Percentiles rank a stretch among this genome's conserved stretches.
Conservation (phyloP, 495 filamentous ascomycete species). For the Tuber calosporum region DNA sequence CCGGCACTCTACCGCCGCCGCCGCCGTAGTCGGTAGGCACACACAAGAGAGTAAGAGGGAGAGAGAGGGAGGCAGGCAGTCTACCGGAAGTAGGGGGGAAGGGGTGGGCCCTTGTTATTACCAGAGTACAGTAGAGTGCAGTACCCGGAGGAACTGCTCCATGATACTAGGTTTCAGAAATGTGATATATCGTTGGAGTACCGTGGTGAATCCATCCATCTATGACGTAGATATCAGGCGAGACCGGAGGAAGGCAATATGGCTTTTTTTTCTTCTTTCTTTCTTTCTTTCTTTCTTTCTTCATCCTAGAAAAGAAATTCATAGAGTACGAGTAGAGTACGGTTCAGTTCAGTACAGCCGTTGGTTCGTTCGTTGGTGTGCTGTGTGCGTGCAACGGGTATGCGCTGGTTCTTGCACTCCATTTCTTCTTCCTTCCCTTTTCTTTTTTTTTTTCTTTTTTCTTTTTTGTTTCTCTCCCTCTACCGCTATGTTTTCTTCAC, state of each 20-base stretch:
- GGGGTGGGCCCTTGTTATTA: background rate
- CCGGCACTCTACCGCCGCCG: background rate
- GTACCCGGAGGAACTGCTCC: background rate
- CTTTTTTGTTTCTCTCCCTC: background rate
- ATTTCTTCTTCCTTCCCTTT: background rate
- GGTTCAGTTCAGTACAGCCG: too few species aligned
- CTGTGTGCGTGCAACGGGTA: constrained; percentile 10
- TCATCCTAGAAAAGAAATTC: background rate
- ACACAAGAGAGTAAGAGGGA: background rate
- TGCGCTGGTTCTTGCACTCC: constrained; percentile 15
- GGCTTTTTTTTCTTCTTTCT: constrained; percentile 19
- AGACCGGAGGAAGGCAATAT: constrained; percentile 29
- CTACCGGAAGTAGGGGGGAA: background rate
- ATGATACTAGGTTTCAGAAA: constrained; percentile 9
- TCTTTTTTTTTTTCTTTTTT: background rate
- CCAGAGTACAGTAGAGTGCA: too few species aligned
- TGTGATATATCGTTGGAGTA: constrained; percentile 23
- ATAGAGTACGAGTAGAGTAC: too few species aligned
- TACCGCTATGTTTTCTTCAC: background rate
- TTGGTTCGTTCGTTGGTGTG: background rate
- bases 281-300: background rate
- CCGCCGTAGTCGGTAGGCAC: background rate
- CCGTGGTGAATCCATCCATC: constrained; percentile 17
- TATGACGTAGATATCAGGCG: constrained; percentile 37
- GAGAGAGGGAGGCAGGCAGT: background rate